Evolutionary conservation across 768 basidiomycete genomes (phyloP).

Genomic region (Hortiboletus campestris): DNA sequence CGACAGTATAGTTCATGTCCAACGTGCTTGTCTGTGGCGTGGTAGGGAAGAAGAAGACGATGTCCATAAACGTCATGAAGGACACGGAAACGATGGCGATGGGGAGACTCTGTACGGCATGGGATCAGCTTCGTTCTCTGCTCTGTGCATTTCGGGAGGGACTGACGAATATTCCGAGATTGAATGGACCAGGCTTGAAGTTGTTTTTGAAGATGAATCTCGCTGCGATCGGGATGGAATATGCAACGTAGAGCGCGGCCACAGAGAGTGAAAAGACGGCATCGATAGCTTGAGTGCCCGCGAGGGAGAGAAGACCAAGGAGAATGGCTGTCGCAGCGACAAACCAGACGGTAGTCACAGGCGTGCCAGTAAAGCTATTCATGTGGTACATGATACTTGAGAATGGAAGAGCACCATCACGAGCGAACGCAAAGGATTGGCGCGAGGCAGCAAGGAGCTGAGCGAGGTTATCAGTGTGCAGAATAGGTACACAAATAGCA

Average conservation of each 20-base stretch:
- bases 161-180: constrained; percentile 44
- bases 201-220: constrained; percentile 47
- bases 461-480: constrained; percentile 1
- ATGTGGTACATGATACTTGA: constrained; percentile 56
- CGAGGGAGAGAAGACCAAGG: constrained; percentile 54
- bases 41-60: constrained; percentile 65
- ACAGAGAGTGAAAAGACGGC: constrained; percentile 56
- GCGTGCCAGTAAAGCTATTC: constrained; percentile 50
- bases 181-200: constrained; percentile 49
- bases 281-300: constrained; percentile 53
- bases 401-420: constrained; percentile 61
- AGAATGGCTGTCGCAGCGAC: constrained; percentile 37
- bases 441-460: constrained; percentile 50
- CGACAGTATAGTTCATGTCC: constrained; percentile 71
- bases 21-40: constrained; percentile 43
- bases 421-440: constrained; percentile 55
- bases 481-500: background rate
- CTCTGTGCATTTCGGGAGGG: background rate
- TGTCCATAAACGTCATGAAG: constrained; percentile 65
- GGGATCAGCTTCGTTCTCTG: background rate
- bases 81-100: constrained; percentile 51
- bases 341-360: constrained; percentile 61
- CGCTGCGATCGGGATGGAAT: constrained; percentile 49
- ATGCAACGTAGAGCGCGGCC: constrained; percentile 47
- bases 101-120: constrained; percentile 46